Conservation (phyloP, 2,329 filamentous ascomycete species). For the Pseudogymnoascus sp. region DNA sequence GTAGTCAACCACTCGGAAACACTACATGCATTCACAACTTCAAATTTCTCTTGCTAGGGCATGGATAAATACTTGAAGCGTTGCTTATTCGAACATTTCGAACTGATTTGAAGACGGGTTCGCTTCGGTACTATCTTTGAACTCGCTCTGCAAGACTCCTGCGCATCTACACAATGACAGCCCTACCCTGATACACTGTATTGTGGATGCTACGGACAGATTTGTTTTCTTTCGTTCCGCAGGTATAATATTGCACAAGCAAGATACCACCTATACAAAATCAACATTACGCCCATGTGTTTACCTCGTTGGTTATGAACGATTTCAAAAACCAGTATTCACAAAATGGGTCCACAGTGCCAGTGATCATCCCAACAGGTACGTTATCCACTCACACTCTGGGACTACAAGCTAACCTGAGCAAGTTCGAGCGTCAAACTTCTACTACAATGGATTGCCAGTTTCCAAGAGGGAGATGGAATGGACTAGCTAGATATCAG, state of each 20-base stretch:
- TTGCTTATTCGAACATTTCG: not conserved
- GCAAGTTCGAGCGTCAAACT: not conserved
- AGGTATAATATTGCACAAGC: not conserved
- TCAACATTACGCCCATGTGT: not conserved
- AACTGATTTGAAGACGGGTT: not conserved
- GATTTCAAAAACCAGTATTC: not conserved
- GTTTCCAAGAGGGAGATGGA: not conserved
- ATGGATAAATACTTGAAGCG: not conserved
- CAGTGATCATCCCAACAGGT: not conserved
- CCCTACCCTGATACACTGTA: not conserved
- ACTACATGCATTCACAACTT: not conserved
- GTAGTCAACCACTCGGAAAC: not conserved
- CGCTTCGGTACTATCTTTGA: not conserved
- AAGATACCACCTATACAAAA: not conserved
- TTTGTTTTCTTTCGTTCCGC: not conserved
- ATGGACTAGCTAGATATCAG: not conserved
- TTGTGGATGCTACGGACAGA: not conserved
- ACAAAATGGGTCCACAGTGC: not conserved
- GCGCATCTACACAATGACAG: not conserved
- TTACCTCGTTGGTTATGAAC: not conserved
- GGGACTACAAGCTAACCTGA: not conserved
- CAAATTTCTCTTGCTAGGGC: not conserved
- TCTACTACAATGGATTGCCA: not conserved
- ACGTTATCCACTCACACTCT: not conserved
- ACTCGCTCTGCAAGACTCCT: not conserved